Base-by-base conservation (phyloP, 2,329 filamentous ascomycete genomes). In the Colletotrichum sp. region DNA sequence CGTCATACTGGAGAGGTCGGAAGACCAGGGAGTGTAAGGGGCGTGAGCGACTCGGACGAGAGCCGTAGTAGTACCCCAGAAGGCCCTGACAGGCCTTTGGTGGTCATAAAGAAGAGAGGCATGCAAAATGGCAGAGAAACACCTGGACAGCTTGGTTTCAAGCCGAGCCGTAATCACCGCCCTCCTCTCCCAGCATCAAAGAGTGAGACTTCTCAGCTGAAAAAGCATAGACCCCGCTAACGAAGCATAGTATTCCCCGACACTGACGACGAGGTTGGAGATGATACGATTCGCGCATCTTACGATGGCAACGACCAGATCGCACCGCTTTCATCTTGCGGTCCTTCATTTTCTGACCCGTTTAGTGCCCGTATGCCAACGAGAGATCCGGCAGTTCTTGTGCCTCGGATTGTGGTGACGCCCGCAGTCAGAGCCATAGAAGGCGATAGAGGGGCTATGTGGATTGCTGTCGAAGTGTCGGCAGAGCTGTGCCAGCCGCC, bases 391-490 rank as follows among this genome's bases (percentile, higher is more conserved):
- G 34, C 80, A 44, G 80, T 89, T 8, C 80, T 90, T 16, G 82
- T 84, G 7, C 89, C 89, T 6, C 81, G 82, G 32, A 83, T 91
- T 28, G 79, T 81, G 18, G 84, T 89, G 28, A 88, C 84, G 0
- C 84, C 88, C 2, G 87, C 89, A 65, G 80, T 83, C 8, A 82
- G 81, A 7, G 79, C 83, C 2, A 79, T 87, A 1, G 80, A 83
- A 8, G 81, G 83, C 48, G 83, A 81, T 5, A 79, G 80, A 48
- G 79, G 81, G 36, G 82, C 78, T 13, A 77, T 90, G n/a, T 91
- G 87, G 89, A 86, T 84, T 3, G 88, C 88, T 5, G 83, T 91
- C 67, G 86, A 91, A 80, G 78, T 91, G 48, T 87, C 84, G 16
- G 84, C 85, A 10, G 85, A 85, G 62, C 77, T 88, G 7, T 84